phyloP scores from a whole-genome alignment of 2,329 filamentous ascomycete species.

The Thyridium curvatum region DNA sequence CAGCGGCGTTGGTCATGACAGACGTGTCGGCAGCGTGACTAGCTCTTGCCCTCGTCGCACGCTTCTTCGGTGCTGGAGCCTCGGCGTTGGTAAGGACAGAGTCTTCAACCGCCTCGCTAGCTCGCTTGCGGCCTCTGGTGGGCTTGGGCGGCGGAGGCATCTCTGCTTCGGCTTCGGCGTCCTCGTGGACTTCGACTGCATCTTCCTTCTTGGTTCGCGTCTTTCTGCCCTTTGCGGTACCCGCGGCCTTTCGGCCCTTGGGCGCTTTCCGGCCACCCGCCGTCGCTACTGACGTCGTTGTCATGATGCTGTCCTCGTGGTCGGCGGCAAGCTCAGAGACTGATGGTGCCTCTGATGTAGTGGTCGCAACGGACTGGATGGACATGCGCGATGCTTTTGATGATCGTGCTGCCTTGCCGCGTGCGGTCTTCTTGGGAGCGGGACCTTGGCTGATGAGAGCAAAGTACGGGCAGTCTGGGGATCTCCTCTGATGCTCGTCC shows the following conservation, averaged over 20 bases:
- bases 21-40: slow-evolving; percentile 37
- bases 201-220: slow-evolving; percentile 48
- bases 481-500: slow-evolving; percentile 78
- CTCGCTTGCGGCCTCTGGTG: slow-evolving; percentile 54
- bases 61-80: slow-evolving; percentile 52
- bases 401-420: slow-evolving; percentile 45
- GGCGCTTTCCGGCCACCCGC: slow-evolving; percentile 43
- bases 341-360: slow-evolving; percentile 42
- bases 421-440: slow-evolving; percentile 47
- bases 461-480: slow-evolving; percentile 79
- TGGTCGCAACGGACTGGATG: slow-evolving; percentile 47
- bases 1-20: slow-evolving; percentile 19
- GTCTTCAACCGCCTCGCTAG: slow-evolving; percentile 53
- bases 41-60: slow-evolving; percentile 42
- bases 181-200: slow-evolving; percentile 37
- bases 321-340: slow-evolving; percentile 40
- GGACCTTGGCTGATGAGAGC: slow-evolving; percentile 53
- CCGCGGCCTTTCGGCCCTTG: slow-evolving; percentile 49
- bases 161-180: slow-evolving; percentile 21
- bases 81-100: slow-evolving; percentile 33
- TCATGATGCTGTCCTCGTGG: slow-evolving; percentile 53
- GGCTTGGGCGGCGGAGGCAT: slow-evolving; percentile 29
- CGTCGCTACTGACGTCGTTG: slow-evolving; percentile 52
- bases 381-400: slow-evolving; percentile 68
- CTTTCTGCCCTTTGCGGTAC: slow-evolving; percentile 38